These are phyloP conservation scores for Russula foetens DNA, from an alignment of 768 basidiomycete species.

Conservation along the genomic window DNA sequence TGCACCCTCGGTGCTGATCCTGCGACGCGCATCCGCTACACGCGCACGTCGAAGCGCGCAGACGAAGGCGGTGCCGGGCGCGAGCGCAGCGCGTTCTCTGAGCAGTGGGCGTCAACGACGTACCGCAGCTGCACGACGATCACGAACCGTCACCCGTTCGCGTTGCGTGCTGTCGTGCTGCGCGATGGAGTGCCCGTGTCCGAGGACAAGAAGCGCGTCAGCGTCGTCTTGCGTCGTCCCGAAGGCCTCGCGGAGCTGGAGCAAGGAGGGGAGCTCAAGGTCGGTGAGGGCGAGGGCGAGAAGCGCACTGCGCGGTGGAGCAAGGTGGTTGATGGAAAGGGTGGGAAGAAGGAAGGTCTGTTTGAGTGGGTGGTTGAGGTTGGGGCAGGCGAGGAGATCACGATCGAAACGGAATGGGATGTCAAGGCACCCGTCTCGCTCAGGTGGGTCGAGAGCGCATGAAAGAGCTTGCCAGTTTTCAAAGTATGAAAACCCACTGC, in stretches of 20 bases:
- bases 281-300: slow-evolving; percentile 12
- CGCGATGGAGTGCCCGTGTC: slow-evolving; percentile 39
- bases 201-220: slow-evolving; percentile 31
- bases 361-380: slow-evolving; percentile 48
- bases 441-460: slow-evolving; percentile 21
- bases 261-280: slow-evolving; percentile 31
- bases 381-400: slow-evolving; percentile 34
- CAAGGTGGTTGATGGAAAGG: slow-evolving; percentile 35
- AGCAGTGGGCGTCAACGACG: slow-evolving; percentile 36
- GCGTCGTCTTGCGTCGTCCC: slow-evolving; percentile 41
- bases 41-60: slow-evolving; percentile 32
- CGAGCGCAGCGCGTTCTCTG: slow-evolving; percentile 36
- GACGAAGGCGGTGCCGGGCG: slow-evolving; percentile 21
- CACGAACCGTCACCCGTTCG: slow-evolving; percentile 40
- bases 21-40: slow-evolving; percentile 31
- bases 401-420: slow-evolving; percentile 45
- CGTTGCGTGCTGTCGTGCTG: slow-evolving; percentile 37
- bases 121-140: slow-evolving; percentile 35
- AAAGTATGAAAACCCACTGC: too few species aligned
- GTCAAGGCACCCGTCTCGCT: slow-evolving; percentile 35
- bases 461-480: background rate
- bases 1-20: slow-evolving; percentile 43
- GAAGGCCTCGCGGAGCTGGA: slow-evolving; percentile 38
- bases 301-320: slow-evolving; percentile 29
- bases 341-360: slow-evolving; percentile 46